Evolutionary conservation across 306 rosid genomes (phyloP), one percentile per base, ranked within the genome.

Genomic region (Castanea crenata): DNA sequence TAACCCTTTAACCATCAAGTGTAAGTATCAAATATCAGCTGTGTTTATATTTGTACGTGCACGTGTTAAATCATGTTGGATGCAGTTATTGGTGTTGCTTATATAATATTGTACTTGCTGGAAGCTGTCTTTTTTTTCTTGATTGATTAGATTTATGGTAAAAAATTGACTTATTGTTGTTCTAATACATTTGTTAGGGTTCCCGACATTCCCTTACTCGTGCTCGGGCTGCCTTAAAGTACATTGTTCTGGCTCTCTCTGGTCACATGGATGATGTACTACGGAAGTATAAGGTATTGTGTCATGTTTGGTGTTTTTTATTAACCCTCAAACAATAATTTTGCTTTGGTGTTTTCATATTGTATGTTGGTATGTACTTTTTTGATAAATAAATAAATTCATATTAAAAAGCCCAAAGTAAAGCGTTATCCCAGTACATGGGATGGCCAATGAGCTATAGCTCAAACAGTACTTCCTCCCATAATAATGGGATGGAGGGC

Each of bases 221-320:
- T 78, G 93, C 96, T 65, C 90, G 96, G 82, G 91, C 96, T 76
- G 97, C 97, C 70, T 83, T 94, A 84, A 92, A 94, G 81, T 94
- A 88, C 84, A 83, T 92, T 73, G 84, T 94, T 86, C 96, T 94
- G 79, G 96, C 98, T 79, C 84, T 94, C 19, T 94, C 97, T 15
- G 97, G 98, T 84, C 94, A 92, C 71, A 86, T 92, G 88, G 98
- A 94, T 78, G 96, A 92, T 77, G 81, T 94, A 70, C 83, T 94
- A 18, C 93, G 94, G 65, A 92, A 89, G 86, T 94, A 91, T 74
- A 94, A 94, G 98, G 98, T 94, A 83, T 56, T 51, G 69, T 64
- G 49, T 71, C 34, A 6, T 44, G 68, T 46, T 72, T 71, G 38
- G 8, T 5, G 52, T n/a, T 56, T 77, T 54, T 13, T 20, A 18